phyloP scores from a whole-genome alignment of 495 filamentous ascomycete species.

The Hypoxylon trugodes region DNA sequence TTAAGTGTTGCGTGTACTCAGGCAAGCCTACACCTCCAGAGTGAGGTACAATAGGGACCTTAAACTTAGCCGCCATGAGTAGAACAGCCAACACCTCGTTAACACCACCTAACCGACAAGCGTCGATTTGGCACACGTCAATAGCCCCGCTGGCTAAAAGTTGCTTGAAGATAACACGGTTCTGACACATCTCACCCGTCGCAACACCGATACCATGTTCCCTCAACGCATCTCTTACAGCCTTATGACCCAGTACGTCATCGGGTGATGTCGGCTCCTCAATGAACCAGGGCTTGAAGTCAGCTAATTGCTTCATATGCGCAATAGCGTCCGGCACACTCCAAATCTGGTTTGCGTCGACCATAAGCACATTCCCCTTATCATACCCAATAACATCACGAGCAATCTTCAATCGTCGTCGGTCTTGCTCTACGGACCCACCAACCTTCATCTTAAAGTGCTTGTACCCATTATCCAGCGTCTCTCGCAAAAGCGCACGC shows the following conservation, averaged over 20 bases:
- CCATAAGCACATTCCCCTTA: constrained; percentile 87
- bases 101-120: constrained; percentile 88
- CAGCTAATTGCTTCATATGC: constrained; percentile 82
- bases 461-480: constrained; percentile 75
- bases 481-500: constrained; percentile 73
- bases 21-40: constrained; percentile 89
- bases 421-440: constrained; percentile 72
- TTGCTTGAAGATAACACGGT: constrained; percentile 94
- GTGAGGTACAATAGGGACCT: constrained; percentile 87
- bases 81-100: constrained; percentile 94
- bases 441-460: constrained; percentile 97
- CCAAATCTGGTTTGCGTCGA: constrained; percentile 97
- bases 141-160: constrained; percentile 80
- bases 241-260: constrained; percentile 88
- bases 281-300: constrained; percentile 96
- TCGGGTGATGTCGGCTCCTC: constrained; percentile 96
- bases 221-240: constrained; percentile 78
- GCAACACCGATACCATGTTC: constrained; percentile 84
- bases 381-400: constrained; percentile 87
- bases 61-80: constrained; percentile 86
- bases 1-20: constrained; percentile 93
- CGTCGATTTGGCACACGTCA: constrained; percentile 90
- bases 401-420: constrained; percentile 73
- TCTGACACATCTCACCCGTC: constrained; percentile 97
- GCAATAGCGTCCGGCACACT: constrained; percentile 88